Evolutionary conservation across 345 rosid species (phyloP).

Genomic region (Diplotaxis tenuifolia): DNA sequence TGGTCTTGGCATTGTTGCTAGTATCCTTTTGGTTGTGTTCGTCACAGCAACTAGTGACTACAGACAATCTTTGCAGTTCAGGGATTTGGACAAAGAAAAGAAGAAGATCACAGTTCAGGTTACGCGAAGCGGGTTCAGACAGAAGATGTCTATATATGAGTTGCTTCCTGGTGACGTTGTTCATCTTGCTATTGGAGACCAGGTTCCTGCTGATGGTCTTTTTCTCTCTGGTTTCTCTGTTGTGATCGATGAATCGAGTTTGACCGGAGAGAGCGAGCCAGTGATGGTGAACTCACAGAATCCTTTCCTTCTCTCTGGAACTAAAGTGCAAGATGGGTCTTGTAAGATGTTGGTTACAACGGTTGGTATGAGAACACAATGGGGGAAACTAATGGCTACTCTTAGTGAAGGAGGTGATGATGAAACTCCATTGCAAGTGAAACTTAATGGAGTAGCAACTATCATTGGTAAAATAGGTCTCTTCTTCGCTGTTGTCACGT

Average conservation of each 20-base stretch:
- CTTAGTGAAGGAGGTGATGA: constrained; percentile 94
- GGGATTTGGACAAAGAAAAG: constrained; percentile 84
- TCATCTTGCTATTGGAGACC: constrained; percentile 87
- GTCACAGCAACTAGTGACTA: constrained; percentile 93
- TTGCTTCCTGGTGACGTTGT: constrained; percentile 86
- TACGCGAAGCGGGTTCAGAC: constrained; percentile 75
- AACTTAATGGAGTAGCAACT: constrained; percentile 88
- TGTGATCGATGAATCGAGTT: constrained; percentile 76
- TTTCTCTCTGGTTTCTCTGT: constrained; percentile 84
- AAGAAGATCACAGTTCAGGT: constrained; percentile 83
- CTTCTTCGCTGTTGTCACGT: constrained; percentile 75
- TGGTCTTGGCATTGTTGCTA: constrained; percentile 88
- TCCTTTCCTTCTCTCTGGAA: constrained; percentile 86
- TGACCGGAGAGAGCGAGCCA: constrained; percentile 92
- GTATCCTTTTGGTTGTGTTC: constrained; percentile 78
- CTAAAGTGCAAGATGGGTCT: constrained; percentile 87
- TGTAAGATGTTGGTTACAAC: constrained; percentile 87
- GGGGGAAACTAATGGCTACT: constrained; percentile 91
- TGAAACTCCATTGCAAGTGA: constrained; percentile 92
- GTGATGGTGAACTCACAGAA: constrained; percentile 59
- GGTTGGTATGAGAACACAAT: constrained; percentile 94
- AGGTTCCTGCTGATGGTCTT: constrained; percentile 89
- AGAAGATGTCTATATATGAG: constrained; percentile 82
- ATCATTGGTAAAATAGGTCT: constrained; percentile 82
- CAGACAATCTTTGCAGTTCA: constrained; percentile 85